Evolutionary conservation across 306 rosid species (phyloP), one percentile per base, ranked within the genome.

Genomic region (Vigna hirtella): DNA sequence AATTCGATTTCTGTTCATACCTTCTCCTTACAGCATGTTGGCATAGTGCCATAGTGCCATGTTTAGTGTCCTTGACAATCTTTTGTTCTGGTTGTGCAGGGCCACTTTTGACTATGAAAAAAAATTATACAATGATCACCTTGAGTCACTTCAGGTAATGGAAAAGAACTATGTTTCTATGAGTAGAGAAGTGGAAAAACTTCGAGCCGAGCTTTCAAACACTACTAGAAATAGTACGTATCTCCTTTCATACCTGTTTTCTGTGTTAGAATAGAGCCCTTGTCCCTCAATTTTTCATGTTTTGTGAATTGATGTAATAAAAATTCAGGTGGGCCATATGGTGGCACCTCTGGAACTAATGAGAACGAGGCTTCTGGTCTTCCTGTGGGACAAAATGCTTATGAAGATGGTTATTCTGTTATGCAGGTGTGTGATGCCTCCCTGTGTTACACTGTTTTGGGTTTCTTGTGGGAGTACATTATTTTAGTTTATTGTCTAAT

Each of bases 121-220:
- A 84, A 96, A 91, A 82, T 75, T 93, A 73, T 96, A 96, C 89
- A 86, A 86, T 77, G 94, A 93, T 75, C 99, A 90, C 88, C 97
- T 96, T 24, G 97, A 93, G 86, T 93, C 99, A 34, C 98, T 96
- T 85, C 98, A 93, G 84, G 89, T 83, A 79, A 93, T 96, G 99
- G 97, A 96, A 79, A 93, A 90, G 89, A 91, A 96, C 84, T 96
- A 91, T 72, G 78, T 88, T 67, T 87, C 97, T 56, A 96, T 93
- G 99, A 90, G 97, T 79, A 88, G 87, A 89, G 99, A 93, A 87
- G 89, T 93, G 61, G 99, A 93, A 77, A 96, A 93, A 86, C 99
- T 93, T 75, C 88, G 91, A 70, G 98, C 98, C 57, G 98, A 96
- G 88, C 86, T 93, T 53, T 81, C 90, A 66, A 90, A 91, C 75